phyloP scores from a whole-genome alignment of 345 rosid species.

The Psidium guajava region DNA sequence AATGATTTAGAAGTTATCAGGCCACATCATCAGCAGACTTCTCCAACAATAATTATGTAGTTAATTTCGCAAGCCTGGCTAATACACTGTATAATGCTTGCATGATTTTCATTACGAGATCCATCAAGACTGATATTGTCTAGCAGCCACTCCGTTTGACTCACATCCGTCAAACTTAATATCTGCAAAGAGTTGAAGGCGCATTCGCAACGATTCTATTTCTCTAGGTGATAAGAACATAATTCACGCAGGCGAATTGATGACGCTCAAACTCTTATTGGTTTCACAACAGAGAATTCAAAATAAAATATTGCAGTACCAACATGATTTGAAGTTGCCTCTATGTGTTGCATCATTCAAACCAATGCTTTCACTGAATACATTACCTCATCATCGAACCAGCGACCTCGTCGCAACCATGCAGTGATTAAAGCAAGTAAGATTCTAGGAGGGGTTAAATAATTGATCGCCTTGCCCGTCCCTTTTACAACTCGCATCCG shows the following conservation, averaged over 20 bases:
- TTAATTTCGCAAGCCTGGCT: not conserved
- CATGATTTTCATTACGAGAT: not conserved
- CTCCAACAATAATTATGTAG: not conserved
- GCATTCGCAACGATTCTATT: not conserved
- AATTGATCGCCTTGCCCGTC: conserved; percentile 64
- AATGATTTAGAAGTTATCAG: not conserved
- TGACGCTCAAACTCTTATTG: not conserved
- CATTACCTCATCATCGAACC: conserved; percentile 92
- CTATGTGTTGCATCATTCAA: not conserved
- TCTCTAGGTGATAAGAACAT: not conserved
- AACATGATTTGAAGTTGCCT: not conserved
- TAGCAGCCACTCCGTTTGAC: not conserved
- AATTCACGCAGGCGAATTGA: not conserved
- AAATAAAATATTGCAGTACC: not conserved
- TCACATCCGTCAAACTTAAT: not conserved
- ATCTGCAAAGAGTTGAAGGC: not conserved
- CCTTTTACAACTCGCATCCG: conserved; percentile 84
- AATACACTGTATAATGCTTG: not conserved
- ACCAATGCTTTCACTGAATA: not conserved
- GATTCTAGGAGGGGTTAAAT: conserved; percentile 91
- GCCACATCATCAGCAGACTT: not conserved
- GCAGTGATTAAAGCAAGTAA: conserved; percentile 82
- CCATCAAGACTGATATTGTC: not conserved
- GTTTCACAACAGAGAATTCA: not conserved
- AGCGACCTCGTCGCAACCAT: conserved; percentile 84